These are phyloP conservation scores for Incumbomyces delicatus DNA, from an alignment of 2,329 filamentous ascomycete species.

Conservation along the genomic window DNA sequence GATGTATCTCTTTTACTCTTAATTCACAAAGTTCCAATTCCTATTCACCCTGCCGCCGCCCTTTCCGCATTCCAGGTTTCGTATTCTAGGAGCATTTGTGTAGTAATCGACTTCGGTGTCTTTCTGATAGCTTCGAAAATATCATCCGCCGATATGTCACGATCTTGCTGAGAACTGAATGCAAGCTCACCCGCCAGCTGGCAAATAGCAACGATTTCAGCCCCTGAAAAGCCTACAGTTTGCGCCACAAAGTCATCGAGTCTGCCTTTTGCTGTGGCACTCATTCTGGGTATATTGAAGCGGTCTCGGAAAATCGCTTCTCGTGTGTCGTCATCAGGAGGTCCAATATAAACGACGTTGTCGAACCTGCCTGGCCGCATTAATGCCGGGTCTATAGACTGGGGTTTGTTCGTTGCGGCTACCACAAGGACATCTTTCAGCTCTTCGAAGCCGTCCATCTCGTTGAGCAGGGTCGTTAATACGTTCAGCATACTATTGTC, in stretches of 20 bases:
- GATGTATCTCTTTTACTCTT: constrained; percentile 1
- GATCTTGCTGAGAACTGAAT: constrained; percentile 22
- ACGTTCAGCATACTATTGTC: constrained; percentile 58
- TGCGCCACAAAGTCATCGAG: constrained; percentile 45
- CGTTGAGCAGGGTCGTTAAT: constrained; percentile 78
- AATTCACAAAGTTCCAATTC: no score
- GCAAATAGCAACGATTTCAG: constrained; percentile 62
- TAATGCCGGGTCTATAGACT: constrained; percentile 74
- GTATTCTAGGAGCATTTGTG: constrained; percentile 15
- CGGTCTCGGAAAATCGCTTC: constrained; percentile 66
- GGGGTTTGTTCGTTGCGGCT: constrained; percentile 83
- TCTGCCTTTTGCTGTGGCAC: constrained; percentile 51
- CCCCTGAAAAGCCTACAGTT: constrained; percentile 74
- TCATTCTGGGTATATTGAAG: constrained; percentile 39
- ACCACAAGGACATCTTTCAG: constrained; percentile 76
- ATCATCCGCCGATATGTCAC: constrained; percentile 35
- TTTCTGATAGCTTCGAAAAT: constrained; percentile 34
- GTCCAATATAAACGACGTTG: constrained; percentile 72
- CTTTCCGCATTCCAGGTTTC: constrained; percentile 16
- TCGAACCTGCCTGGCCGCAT: constrained; percentile 81
- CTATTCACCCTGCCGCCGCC: not conserved
- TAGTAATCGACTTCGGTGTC: constrained; percentile 18
- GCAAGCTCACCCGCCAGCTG: constrained; percentile 42
- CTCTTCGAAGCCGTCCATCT: constrained; percentile 90
- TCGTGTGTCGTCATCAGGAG: constrained; percentile 63